Base-by-base conservation (phyloP, 2,329 filamentous ascomycete species). In the Cytospora paraplurivora region DNA sequence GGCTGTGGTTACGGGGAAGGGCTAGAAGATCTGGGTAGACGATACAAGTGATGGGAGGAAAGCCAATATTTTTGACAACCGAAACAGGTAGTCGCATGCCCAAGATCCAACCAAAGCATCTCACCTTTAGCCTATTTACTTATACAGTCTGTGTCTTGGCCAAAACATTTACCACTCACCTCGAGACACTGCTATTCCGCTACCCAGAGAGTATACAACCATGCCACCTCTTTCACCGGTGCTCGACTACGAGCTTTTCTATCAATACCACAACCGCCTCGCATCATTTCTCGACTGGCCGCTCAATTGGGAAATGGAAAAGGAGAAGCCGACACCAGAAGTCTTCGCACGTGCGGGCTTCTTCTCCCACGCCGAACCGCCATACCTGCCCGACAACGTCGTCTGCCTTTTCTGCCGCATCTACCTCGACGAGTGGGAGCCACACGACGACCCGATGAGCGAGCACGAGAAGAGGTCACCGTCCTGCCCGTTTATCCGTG, bases 191-290 rank as follows among this genome's bases (percentile, higher is more conserved):
- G 15, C 15, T n/a, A 15, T n/a, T 13, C 15, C 5, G n/a, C n/a
- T n/a, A 7, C 2, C 38, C 38, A 44, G 15, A 15, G n/a, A n/a
- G 15, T n/a, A n/a, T 7, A 2, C 13, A n/a, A n/a, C 38, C 4
- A 44, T 44, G 38, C 15, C 37, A 15, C 11, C 37, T 41, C 11
- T 1, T 13, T 6, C 5, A 41, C 37, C 37, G 12, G 50, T 35
- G 11, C 17, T 37, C 47, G 54, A 54, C 33, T 12, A 57, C 10
- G 47, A 64, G 17, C 49, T 34, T 4, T 62, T 50, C 38, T 17
- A 62, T n/a, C 53, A 62, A n/a, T 64, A 62, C 21, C 58, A 64
- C 17, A 64, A 64, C 49, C 55, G 62, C 33, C 49, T 64, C 47
- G 62, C 62, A 4, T 64, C 62, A n/a, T 64, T 62, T 27, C 6